Base-by-base conservation (phyloP, 148 eudicot species). In the Persicaria maculosa region DNA sequence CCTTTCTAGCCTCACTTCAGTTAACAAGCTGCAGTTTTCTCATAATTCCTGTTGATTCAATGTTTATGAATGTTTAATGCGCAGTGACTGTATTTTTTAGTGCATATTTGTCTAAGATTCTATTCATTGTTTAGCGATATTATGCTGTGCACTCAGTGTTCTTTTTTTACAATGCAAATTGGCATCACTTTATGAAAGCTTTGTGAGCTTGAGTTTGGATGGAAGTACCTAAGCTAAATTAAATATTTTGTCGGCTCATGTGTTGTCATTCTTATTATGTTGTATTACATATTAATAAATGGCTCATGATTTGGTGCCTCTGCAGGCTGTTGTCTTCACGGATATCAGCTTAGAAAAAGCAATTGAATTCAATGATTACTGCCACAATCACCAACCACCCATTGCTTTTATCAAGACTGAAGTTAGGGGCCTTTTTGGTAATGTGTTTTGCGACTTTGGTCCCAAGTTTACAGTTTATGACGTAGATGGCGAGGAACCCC, bases 401-500 rank as follows among this genome's bases (percentile, higher is more conserved):
- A 90, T 90, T 79, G 86, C 91, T 62, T 90, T 90, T 72, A 78
- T 90, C 57, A 90, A 88, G 77, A 79, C 95, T 53, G 91, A 90
- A 74, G 88, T 88, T 40, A 85, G 91, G 79, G 95, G 95, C 40
- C 90, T 90, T 46, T 90, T 90, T 79, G 95, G 91, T 53, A 78
- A 76, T 74, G 85, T 85, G 44, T 90, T 90, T 48, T 90, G 91
- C 45, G 95, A 90, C 77, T 90, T 88, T 75, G 95, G 95, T 77
- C 91, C 91, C n/a, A 87, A 86, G 80, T 90, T 90, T 74, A 88
- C 88, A 47, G 90, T 90, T 72, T 40, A 75, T 67, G 95, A 90
- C 65, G 91, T 90, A 75, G 95, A 90, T 78, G 95, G 95, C 3
- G 91, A 90, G 79, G 95, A 90, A 77, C 91, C 95, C 54, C 91